Conservation (phyloP, 345 rosid genomes). For the Syzygium jambos region DNA sequence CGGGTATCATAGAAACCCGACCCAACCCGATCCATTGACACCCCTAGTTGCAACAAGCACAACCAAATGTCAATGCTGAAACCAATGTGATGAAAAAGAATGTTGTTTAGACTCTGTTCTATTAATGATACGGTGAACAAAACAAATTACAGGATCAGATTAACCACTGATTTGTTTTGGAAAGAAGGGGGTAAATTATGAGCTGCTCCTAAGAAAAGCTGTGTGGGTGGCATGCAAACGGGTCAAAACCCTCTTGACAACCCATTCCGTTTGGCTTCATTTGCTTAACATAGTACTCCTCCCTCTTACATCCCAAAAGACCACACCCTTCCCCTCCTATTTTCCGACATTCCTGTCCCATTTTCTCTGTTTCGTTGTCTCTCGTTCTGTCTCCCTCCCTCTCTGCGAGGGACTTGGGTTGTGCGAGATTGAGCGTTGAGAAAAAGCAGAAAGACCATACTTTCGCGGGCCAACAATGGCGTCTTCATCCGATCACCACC, state of each 20-base stretch:
- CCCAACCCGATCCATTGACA: too few species aligned
- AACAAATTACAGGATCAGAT: not conserved
- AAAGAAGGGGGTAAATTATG: not conserved
- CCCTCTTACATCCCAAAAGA: not conserved
- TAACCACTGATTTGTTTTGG: not conserved
- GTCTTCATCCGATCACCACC: not conserved
- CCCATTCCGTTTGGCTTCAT: not conserved
- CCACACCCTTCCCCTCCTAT: not conserved
- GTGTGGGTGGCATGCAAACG: not conserved
- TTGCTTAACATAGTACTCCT: not conserved
- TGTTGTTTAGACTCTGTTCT: not conserved
- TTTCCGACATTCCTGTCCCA: not conserved
- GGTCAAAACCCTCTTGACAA: not conserved
- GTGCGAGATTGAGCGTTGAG: not conserved
- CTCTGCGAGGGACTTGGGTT: not conserved
- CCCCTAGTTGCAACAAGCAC: not conserved
- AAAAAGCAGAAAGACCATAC: not conserved
- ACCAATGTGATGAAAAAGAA: not conserved
- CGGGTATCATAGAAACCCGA: too few species aligned
- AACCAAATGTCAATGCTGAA: not conserved
- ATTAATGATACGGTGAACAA: not conserved
- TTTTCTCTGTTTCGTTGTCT: not conserved
- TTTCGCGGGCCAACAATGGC: not conserved
- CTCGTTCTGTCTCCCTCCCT: not conserved
- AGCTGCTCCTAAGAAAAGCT: not conserved